Evolutionary conservation across 192 early-diverging fungal species (phyloP).

Genomic region (Entomortierella chlamydospora): DNA sequence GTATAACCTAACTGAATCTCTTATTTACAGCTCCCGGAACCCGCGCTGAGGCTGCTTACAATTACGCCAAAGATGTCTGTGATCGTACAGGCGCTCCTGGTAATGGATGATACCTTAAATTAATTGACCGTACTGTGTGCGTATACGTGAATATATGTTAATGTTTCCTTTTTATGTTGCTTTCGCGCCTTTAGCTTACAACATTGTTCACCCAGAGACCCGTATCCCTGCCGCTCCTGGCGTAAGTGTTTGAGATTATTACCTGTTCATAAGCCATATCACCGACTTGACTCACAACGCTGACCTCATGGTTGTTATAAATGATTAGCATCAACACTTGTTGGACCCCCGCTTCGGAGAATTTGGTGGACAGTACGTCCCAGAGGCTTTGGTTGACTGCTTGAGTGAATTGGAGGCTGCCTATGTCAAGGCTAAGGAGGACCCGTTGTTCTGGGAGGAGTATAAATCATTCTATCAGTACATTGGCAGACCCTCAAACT

Average conservation of each 20-base stretch:
- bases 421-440: constrained; percentile 83
- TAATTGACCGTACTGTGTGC: background rate
- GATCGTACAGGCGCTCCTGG: constrained; percentile 51
- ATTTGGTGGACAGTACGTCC: constrained; percentile 97
- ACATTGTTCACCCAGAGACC: constrained; percentile 30
- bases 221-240: constrained; percentile 40
- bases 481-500: constrained; percentile 90
- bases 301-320: background rate
- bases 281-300: background rate
- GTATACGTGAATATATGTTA: background rate
- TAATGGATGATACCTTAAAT: constrained; percentile 10
- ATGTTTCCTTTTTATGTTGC: background rate
- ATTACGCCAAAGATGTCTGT: constrained; percentile 61
- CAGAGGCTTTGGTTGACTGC: constrained; percentile 97
- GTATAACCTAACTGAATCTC: background rate
- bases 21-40: constrained; percentile 37
- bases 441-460: constrained; percentile 95
- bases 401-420: constrained; percentile 88
- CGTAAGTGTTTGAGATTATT: constrained; percentile 13
- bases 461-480: constrained; percentile 91
- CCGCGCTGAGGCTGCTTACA: constrained; percentile 57
- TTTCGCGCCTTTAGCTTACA: constrained; percentile 4
- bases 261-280: no score
- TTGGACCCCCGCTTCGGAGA: constrained; percentile 89
- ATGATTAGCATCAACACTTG: constrained; percentile 59